phyloP scores from a whole-genome alignment of 352 stramenopile genomes.

The Peronosclerospora sorghi region DNA sequence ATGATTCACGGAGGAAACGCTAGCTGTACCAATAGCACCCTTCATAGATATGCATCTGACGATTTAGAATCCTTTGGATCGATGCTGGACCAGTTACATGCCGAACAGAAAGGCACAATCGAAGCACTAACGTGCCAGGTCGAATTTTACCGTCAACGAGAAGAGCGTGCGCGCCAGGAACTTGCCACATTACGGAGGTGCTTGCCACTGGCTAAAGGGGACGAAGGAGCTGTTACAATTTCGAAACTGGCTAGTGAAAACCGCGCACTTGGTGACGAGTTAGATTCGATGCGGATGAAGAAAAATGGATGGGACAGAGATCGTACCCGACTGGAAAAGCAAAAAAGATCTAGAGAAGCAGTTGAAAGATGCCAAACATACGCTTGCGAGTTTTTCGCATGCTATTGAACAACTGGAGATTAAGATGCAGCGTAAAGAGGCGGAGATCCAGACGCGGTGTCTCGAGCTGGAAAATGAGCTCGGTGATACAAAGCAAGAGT shows the following conservation, averaged over 20 bases:
- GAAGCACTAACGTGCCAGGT: conserved; percentile 65
- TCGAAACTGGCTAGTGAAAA: conserved; percentile 43
- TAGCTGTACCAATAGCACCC: conserved; percentile 10
- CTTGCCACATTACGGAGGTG: conserved; percentile 39
- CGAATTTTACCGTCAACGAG: conserved; percentile 66
- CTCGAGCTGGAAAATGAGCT: conserved; percentile 47
- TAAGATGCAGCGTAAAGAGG: conserved; percentile 65
- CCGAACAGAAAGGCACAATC: conserved; percentile 76
- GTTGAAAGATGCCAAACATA: conserved; percentile 43
- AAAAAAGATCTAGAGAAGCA: conserved; percentile 44
- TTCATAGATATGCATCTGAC: conserved; percentile 20
- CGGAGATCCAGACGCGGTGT: conserved; percentile 42
- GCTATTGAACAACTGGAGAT: conserved; percentile 68
- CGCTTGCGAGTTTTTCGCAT: conserved; percentile 47
- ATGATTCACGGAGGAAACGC: conserved; percentile 7
- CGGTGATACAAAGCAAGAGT: conserved; percentile 29
- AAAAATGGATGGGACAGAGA: conserved; percentile 34
- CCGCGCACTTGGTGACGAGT: conserved; percentile 42
- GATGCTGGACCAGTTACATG: conserved; percentile 63
- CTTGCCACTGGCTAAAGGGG: conserved; percentile 18
- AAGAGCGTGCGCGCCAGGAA: conserved; percentile 59
- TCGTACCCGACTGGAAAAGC: conserved; percentile 26
- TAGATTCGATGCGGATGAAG: conserved; percentile 35
- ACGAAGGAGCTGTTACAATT: conserved; percentile 20
- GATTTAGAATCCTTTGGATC: conserved; percentile 37